A percentile compares a stretch with the other conserved stretches of the same genome.
phyloP scores from a whole-genome alignment of 768 basidiomycete genomes.

The Kwoniella mangroviensis region DNA sequence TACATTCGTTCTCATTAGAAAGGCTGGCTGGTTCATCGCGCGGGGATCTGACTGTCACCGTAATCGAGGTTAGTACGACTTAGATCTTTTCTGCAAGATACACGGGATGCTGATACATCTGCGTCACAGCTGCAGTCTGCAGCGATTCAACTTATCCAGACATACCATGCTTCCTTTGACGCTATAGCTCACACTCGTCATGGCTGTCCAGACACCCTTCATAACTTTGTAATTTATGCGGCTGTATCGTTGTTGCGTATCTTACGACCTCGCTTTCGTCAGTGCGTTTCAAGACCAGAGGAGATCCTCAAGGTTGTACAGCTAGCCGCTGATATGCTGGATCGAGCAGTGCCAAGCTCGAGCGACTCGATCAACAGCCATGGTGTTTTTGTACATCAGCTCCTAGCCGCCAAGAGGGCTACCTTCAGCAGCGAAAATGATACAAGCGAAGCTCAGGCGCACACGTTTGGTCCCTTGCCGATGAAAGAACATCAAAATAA shows the following conservation, averaged over 20 bases:
- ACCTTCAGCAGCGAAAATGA: no score
- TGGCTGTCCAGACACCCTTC: conserved; percentile 42
- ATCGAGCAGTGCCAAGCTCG: conserved; percentile 27
- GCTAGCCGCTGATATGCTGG: conserved; percentile 39
- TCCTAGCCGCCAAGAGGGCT: conserved; percentile 25
- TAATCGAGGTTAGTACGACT: conserved; percentile 33
- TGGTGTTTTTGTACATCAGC: conserved; percentile 26
- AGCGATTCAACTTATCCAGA: conserved; percentile 35
- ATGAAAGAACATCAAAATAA: neutral
- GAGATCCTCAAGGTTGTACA: conserved; percentile 21
- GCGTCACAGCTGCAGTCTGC: conserved; percentile 29
- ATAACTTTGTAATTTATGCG: conserved; percentile 47
- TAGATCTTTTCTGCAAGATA: neutral
- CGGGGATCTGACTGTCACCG: conserved; percentile 24
- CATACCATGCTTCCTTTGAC: conserved; percentile 36
- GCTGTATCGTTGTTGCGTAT: conserved; percentile 40
- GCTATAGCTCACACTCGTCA: conserved; percentile 6
- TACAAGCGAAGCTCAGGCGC: no score
- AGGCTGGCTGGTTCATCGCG: conserved; percentile 17
- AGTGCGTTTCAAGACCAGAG: conserved; percentile 15
- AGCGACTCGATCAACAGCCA: conserved; percentile 36
- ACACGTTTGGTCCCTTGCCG: no score
- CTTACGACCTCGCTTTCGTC: conserved; percentile 8
- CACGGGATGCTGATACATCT: neutral
- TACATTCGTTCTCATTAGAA: conserved; percentile 38